Evolutionary conservation across 768 basidiomycete genomes (phyloP).

Genomic region (Rhizopogon sp.): DNA sequence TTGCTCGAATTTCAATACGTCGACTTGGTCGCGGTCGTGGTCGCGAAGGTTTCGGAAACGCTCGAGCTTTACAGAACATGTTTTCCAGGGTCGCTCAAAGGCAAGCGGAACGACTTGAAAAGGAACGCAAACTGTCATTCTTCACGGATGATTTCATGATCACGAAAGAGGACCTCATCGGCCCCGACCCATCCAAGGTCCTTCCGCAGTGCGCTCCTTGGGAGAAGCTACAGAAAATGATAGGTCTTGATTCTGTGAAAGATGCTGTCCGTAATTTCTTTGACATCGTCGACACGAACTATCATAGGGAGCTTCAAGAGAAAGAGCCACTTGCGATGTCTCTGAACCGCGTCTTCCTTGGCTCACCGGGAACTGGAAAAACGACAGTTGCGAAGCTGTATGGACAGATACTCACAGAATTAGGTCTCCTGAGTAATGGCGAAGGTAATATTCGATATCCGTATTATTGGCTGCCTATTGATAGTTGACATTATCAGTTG

Average conservation of each 20-base stretch:
- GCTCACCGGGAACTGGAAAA: constrained; percentile 69
- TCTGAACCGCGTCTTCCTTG: constrained; percentile 62
- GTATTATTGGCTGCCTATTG: not conserved
- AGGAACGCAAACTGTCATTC: constrained; percentile 34
- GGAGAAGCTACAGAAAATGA: constrained; percentile 45
- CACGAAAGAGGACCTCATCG: constrained; percentile 53
- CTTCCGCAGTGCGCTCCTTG: constrained; percentile 43
- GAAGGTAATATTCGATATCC: constrained; percentile 44
- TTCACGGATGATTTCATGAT: constrained; percentile 47
- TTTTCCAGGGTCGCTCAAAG: constrained; percentile 42
- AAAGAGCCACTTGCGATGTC: constrained; percentile 47
- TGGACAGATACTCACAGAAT: constrained; percentile 55
- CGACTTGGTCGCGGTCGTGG: constrained; percentile 59
- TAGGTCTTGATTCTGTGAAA: constrained; percentile 56
- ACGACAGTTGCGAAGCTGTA: constrained; percentile 67
- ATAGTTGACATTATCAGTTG: constrained; percentile 32
- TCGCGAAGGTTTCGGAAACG: constrained; percentile 62
- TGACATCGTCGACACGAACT: constrained; percentile 45
- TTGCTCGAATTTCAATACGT: constrained; percentile 49
- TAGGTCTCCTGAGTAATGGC: constrained; percentile 64
- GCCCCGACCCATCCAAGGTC: constrained; percentile 53
- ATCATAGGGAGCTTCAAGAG: constrained; percentile 54
- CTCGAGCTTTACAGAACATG: constrained; percentile 52
- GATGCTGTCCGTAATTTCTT: constrained; percentile 44
- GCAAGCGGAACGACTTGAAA: constrained; percentile 46